Base-by-base conservation (phyloP, 306 rosid genomes). In the Mimosa pudica region DNA sequence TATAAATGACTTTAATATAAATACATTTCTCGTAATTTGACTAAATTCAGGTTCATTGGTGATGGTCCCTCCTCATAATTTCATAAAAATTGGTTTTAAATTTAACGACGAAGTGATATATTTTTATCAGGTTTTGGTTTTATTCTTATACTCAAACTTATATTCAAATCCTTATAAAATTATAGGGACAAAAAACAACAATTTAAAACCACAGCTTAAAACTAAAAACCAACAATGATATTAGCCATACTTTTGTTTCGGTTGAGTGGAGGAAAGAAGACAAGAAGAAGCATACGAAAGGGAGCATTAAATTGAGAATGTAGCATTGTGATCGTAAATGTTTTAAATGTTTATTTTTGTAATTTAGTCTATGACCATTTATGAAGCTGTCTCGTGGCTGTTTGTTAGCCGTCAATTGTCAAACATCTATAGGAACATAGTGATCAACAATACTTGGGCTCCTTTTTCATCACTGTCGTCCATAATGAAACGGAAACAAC, bases 251-350 rank as follows among this genome's bases (percentile, higher is more conserved):
- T 68, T 12, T 4, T 51, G 3, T 4, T 48, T 48, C 13, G 18
- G 7, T 8, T n/a, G 30, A 20, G 35, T 0, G 35, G 13, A 11
- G 14, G 14, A n/a, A 20, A 55, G 2, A 0, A 63, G 46, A 79
- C 73, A 72, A 38, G 36, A 70, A 78, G 66, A 70, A 58, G 10
- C 18, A 42, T 41, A 52, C 75, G 41, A 3, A 68, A 68, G n/a
- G 13, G 36, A 69, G 61, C 69, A 54, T 16, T 54, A 13, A 60
- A 68, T 16, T 41, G 14, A n/a, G 33, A 44, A 69, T 14, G 24
- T 41, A 66, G 74, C 80, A 77, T 51, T n/a, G 74, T 36, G 65
- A 77, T 73, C 41, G 38, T 77, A 66, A 77, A 33, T 65, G 64
- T 18, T 18, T 18, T 8, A 17, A 10, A 45, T 35, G 41, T 38